Base-by-base conservation (phyloP, 106 monocot genomes). In the Amphibolis antarctica region DNA sequence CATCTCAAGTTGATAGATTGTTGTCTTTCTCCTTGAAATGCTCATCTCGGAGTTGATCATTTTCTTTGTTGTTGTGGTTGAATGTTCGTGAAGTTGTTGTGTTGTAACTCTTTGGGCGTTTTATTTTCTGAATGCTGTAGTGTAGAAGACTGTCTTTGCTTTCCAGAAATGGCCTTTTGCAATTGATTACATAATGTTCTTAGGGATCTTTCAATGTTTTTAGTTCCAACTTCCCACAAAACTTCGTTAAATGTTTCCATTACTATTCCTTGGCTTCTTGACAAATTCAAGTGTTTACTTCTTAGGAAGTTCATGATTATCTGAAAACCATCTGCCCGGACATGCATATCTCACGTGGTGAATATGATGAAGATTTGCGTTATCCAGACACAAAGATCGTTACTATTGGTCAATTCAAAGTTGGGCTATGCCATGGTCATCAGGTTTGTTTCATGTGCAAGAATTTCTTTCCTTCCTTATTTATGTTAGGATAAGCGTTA, bases 331-430 rank as follows among this genome's bases (percentile, higher is more conserved):
- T 96, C 46, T 96, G 96, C 67, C 84, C 96, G 66, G 94, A 89
- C 42, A 77, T 94, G 73, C 94, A 96, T 73, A 71, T 89, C 58
- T 82, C 86, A 46, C 66, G 75, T 55, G 96, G 96, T 30, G 96
- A 90, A 76, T 90, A 96, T 66, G 96, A 96, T 52, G 89, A 90
- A 64, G 89, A 90, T 76, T 64, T 71, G 12, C 77, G 62, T 10
- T 96, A 96, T 72, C 84, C 94, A 44, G 94, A 96, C 67, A 89
- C 74, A 20, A 86, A 89, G 76, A 84, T 83, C 61, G 86, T 89
- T 53, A 86, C 82, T 11, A 90, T 90, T 70, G 86, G 96, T 68
- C 96, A 96, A 42, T 96, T 96, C 75, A 96, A 96, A 84, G 79
- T 96, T 59, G 94, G 94, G 48, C 53, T 96, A 26, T 89, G 94